Percentiles rank a stretch among this genome's conserved stretches.
Evolutionary conservation across 331 rosid species (phyloP).

Genomic region (Quercus lobata): DNA sequence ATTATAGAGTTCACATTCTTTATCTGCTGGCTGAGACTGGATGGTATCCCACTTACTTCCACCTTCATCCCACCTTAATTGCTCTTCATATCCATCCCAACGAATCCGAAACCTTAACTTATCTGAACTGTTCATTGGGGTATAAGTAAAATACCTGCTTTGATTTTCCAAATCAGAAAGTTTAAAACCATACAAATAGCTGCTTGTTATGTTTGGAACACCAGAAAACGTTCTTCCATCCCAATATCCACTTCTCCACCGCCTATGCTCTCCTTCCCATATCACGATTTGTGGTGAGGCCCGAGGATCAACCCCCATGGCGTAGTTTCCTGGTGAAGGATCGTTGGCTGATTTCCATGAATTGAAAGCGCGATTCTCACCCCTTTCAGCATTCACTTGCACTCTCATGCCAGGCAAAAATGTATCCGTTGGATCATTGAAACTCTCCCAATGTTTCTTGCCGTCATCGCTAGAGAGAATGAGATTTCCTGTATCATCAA

Average conservation of each 20-base stretch:
- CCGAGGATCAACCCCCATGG: slow-evolving; percentile 62
- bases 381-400: slow-evolving; percentile 12
- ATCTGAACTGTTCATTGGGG: slow-evolving; percentile 3
- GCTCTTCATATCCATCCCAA: slow-evolving; percentile 62
- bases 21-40: slow-evolving; percentile 41
- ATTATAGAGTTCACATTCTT: slow-evolving; percentile 62
- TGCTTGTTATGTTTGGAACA: slow-evolving; percentile 36
- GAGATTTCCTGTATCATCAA: slow-evolving; percentile 45
- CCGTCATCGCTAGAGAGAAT: slow-evolving; percentile 13
- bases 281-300: slow-evolving; percentile 66
- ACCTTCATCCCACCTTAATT: slow-evolving; percentile 35
- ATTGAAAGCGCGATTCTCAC: slow-evolving; percentile 28
- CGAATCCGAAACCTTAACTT: slow-evolving; percentile 51
- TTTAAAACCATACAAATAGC: slow-evolving; percentile 40
- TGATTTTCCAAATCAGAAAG: slow-evolving; percentile 15
- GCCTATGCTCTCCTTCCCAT: slow-evolving; percentile 53
- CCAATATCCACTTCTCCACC: slow-evolving; percentile 91
- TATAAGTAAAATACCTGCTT: slow-evolving; percentile 32
- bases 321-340: slow-evolving; percentile 61
- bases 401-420: slow-evolving; percentile 67
- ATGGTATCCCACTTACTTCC: slow-evolving; percentile 29
- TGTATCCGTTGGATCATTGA: slow-evolving; percentile 56
- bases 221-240: slow-evolving; percentile 55
- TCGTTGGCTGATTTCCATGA: slow-evolving; percentile 71
- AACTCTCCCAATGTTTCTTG: slow-evolving; percentile 50